Evolutionary conservation across 306 rosid species (phyloP).

Genomic region (Prunus mongolica): DNA sequence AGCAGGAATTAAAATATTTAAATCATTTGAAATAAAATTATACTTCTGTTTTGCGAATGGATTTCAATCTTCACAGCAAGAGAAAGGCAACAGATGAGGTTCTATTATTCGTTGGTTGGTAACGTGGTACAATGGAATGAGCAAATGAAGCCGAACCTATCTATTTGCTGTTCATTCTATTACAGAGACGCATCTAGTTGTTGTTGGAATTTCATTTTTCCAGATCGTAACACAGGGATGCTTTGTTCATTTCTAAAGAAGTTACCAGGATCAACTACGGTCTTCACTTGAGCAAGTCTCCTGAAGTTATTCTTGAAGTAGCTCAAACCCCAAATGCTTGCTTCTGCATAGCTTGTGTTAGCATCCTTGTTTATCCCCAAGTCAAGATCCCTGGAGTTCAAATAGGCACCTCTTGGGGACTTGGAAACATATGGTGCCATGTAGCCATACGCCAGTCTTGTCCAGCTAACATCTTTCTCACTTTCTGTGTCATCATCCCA

Average conservation of each 20-base stretch:
- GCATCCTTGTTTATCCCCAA: conserved; percentile 3
- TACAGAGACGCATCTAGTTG: not conserved
- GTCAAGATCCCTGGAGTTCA: conserved; percentile 69
- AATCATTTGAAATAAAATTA: too few species aligned
- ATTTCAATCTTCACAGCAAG: too few species aligned
- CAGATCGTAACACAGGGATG: not conserved
- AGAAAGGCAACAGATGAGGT: not conserved
- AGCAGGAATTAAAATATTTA: too few species aligned
- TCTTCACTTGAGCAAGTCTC: too few species aligned
- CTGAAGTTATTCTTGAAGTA: not conserved
- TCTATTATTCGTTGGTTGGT: too few species aligned
- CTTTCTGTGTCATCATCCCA: conserved; percentile 47
- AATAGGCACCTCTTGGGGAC: conserved; percentile 63
- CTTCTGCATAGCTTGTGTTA: conserved; percentile 7
- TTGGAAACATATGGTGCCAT: conserved; percentile 58
- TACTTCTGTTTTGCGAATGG: not conserved
- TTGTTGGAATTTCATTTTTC: not conserved
- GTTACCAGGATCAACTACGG: conserved; percentile 49
- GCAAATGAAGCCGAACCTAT: not conserved
- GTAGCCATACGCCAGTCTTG: conserved; percentile 47
- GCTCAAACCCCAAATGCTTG: conserved; percentile 13
- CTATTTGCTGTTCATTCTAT: too few species aligned
- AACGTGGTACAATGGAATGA: not conserved
- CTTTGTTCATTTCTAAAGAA: conserved; percentile 58
- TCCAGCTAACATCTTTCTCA: conserved; percentile 39